A percentile compares a stretch with the other conserved stretches of the same genome.
Conservation (phyloP, 495 filamentous ascomycete species). For the Tetracladium marchalianum region DNA sequence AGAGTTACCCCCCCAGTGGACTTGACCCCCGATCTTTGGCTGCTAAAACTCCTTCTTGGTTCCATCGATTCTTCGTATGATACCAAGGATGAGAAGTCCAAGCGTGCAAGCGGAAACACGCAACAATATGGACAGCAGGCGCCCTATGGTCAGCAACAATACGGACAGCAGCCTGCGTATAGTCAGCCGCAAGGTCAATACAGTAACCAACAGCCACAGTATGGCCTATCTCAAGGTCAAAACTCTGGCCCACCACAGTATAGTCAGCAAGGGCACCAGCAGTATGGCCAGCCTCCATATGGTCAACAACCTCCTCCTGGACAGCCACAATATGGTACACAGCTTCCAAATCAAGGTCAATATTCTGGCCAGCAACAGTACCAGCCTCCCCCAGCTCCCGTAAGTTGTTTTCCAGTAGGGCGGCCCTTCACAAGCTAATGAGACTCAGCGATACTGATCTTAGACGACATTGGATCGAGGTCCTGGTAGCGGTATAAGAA, state of each 20-base stretch:
- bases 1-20: slow-evolving; percentile 43
- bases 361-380: not conserved
- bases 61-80: slow-evolving; percentile 31
- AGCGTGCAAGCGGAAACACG: not conserved
- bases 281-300: slow-evolving; percentile 10
- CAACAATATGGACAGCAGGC: slow-evolving; percentile 14
- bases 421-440: too few species aligned
- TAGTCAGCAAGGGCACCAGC: slow-evolving; percentile 2
- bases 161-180: slow-evolving; percentile 13
- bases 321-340: not conserved
- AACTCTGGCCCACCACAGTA: slow-evolving; percentile 11
- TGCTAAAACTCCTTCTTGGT: slow-evolving; percentile 62
- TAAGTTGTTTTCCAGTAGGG: not conserved
- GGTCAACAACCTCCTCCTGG: slow-evolving; percentile 11
- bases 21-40: slow-evolving; percentile 59
- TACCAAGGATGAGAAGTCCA: slow-evolving; percentile 49
- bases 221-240: slow-evolving; percentile 20
- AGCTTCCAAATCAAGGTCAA: not conserved
- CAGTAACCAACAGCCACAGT: slow-evolving; percentile 9
- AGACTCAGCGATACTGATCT: too few species aligned
- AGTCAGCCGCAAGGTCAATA: slow-evolving; percentile 10
- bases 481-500: too few species aligned
- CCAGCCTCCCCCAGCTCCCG: not conserved
- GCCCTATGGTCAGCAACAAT: slow-evolving; percentile 12
- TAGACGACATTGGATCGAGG: too few species aligned